Evolutionary conservation across 2,329 filamentous ascomycete species (phyloP), one percentile per base, ranked within the genome.

Genomic region (Fusarium sublunatum): DNA sequence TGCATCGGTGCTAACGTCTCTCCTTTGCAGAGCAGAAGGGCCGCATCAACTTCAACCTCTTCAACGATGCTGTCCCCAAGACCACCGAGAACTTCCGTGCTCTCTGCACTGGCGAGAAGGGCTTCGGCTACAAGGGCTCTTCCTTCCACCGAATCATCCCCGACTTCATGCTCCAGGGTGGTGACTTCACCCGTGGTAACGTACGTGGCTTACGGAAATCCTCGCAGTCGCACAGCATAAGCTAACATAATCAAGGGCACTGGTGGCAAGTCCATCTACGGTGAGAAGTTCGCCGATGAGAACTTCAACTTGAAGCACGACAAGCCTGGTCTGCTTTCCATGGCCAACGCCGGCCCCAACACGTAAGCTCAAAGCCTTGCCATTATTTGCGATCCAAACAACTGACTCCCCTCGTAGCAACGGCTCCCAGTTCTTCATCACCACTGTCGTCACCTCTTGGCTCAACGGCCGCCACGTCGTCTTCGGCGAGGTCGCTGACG

Each of bases 351-450:
- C 72, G 93, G 93, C 71, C 90, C 91, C 76, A 96, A 98, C 90
- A 98, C 94, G 87, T 89, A 83, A 79, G 85, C 11, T 12, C 7
- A 6, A 12, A n/a, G 4, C 22, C 4, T 5, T 10, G 11, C 7
- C 10, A 2, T 3, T 11, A 29, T 11, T 0, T 19, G 19, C 19
- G n/a, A 19, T 26, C 34, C 9, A 22, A n/a, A 6, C 15, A 24
- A 45, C 51, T 63, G 31, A 44, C 71, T 28, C 70, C 38, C 72
- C 45, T 82, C 15, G 80, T 64, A 97, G 95, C 78, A 99, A 99
- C 82, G 95, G 95, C 73, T 96, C 92, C 47, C 94, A 98, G 80
- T 98, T 98, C 86, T 98, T 98, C 85, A 83, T 98, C 76, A 98
- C 94, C 73, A 98, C 94, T 53, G 92, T 96, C 46, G 85, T 88